Base-by-base conservation (phyloP, 1,284 basidiomycete genomes). In the Heterobasidion annosum region DNA sequence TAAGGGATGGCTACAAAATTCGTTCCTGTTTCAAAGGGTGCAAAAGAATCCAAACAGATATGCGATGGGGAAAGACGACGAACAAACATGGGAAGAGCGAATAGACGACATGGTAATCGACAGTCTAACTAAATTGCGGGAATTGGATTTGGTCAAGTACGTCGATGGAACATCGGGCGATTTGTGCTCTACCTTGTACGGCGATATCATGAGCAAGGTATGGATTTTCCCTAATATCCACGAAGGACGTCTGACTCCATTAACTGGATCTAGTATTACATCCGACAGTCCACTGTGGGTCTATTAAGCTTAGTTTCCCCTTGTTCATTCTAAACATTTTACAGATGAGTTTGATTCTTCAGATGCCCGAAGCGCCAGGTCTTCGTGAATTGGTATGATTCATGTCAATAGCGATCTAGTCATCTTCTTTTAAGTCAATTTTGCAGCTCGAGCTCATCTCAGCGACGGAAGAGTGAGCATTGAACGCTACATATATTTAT, bases 191-290 rank as follows among this genome's bases (percentile, higher is more conserved):
- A 91, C 89, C 1, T 81, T 88, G 54, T 90, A 79, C 58, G 88
- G 88, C 0, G 87, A 91, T 61, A 82, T 90, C 57, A 91, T 91
- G 88, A 89, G 85, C 78, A 89, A 85, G 74, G 88, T 85, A 53
- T 2, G 37, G 46, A 40, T 12, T 34, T 16, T 47, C 48, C 46
- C 43, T 48, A n/a, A 54, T 40, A 56, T 32, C 13, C 47, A 12
- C 34, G 48, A 50, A 47, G 18, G 32, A 51, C 55, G 46, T 51
- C 47, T 40, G 10, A 5, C 3, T 25, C 3, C 52, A 52, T 52
- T 51, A 40, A 60, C 52, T 32, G 32, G 7, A 35, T 50, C 25
- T 58, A 85, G 88, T 83, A 87, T 59, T 91, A 90, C 60, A 80
- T 91, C 42, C 77, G 81, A 25, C 83, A 85, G 62, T 68, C 76